phyloP scores from a whole-genome alignment of 2,329 filamentous ascomycete species.

The Talaromyces sp. region DNA sequence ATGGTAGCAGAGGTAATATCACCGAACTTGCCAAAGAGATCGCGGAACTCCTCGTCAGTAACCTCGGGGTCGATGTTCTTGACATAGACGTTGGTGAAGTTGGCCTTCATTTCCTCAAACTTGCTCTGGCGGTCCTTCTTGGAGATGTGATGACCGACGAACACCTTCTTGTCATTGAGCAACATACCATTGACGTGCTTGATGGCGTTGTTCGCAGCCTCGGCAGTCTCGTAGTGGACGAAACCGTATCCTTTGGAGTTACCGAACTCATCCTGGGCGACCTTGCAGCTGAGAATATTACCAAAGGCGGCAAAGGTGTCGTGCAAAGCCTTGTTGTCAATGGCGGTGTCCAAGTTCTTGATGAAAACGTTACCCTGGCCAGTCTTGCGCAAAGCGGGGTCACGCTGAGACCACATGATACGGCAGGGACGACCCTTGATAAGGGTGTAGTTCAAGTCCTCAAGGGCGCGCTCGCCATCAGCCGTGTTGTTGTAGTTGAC shows the following conservation, averaged over 20 bases:
- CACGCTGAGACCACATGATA: slow-evolving; percentile 99
- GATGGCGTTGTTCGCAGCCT: slow-evolving; percentile 94
- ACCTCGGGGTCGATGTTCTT: slow-evolving; percentile 90
- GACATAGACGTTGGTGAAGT: slow-evolving; percentile 99
- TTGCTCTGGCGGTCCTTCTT: slow-evolving; percentile 99
- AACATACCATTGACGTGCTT: slow-evolving; percentile 99
- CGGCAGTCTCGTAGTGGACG: slow-evolving; percentile 98
- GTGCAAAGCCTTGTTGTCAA: slow-evolving; percentile 99
- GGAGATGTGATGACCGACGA: slow-evolving; percentile 97
- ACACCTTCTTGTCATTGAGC: slow-evolving; percentile 99
- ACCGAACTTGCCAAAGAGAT: slow-evolving; percentile 86
- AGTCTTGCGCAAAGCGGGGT: slow-evolving; percentile 97
- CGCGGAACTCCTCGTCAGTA: slow-evolving; percentile 90
- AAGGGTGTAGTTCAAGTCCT: slow-evolving; percentile 98
- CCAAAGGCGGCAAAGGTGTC: slow-evolving; percentile 98
- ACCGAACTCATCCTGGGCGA: slow-evolving; percentile 93
- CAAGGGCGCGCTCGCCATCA: slow-evolving; percentile 95
- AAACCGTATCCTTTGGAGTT: slow-evolving; percentile 99
- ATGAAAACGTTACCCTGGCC: slow-evolving; percentile 99
- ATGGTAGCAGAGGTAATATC: slow-evolving; percentile 95
- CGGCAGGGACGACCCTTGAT: slow-evolving; percentile 99
- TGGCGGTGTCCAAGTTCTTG: slow-evolving; percentile 98
- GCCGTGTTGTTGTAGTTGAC: slow-evolving; percentile 99
- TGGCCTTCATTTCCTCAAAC: slow-evolving; percentile 99
- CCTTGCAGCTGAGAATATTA: slow-evolving; percentile 99